A percentile compares a stretch with the other conserved stretches of the same genome.
Conservation (phyloP, 345 rosid species). For the Firmiana major region DNA sequence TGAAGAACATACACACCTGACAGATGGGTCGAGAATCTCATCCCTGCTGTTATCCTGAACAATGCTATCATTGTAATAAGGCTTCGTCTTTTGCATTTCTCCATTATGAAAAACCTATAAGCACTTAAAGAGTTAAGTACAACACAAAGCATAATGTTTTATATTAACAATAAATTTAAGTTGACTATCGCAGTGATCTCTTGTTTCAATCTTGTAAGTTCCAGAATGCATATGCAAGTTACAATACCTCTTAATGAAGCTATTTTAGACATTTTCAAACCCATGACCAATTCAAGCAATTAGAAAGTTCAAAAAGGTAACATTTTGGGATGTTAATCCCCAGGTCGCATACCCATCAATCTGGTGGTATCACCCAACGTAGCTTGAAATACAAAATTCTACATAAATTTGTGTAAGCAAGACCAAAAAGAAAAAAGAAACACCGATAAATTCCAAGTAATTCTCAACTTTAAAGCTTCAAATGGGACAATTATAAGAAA, state of each 20-base stretch:
- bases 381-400: neutral
- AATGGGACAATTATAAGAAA: neutral
- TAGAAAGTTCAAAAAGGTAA: neutral
- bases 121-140: constrained; percentile 5
- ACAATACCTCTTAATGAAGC: neutral
- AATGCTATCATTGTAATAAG: constrained; percentile 26
- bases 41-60: constrained; percentile 11
- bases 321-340: neutral
- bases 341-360: neutral
- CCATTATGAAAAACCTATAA: constrained; percentile 46
- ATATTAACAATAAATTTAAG: neutral
- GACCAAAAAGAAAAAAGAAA: neutral
- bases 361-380: neutral
- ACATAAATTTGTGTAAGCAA: neutral
- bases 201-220: neutral
- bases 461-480: neutral
- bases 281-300: neutral
- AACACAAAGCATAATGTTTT: neutral
- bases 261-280: neutral
- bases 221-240: neutral
- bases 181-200: neutral
- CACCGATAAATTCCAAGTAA: neutral
- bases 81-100: constrained; percentile 31
- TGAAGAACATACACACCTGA: constrained; percentile 17
- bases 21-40: constrained; percentile 23